A percentile compares a stretch with the other conserved stretches of the same genome.
These are phyloP conservation scores for Pythium biforme DNA, from an alignment of 352 stramenopile species.

Conservation along the genomic window DNA sequence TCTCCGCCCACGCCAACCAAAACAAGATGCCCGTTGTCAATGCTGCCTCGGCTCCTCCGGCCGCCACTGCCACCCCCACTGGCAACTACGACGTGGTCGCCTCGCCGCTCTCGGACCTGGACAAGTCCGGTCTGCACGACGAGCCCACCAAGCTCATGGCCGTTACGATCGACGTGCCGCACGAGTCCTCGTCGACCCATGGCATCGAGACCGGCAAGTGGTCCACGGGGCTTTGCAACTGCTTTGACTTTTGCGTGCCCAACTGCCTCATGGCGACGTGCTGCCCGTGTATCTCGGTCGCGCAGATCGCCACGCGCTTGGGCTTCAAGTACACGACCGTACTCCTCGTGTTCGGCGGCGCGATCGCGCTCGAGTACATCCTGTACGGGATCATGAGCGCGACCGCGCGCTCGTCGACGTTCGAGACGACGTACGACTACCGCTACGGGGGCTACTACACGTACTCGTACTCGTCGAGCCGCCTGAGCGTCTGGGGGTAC, in stretches of 20 bases:
- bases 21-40: not conserved
- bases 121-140: not conserved
- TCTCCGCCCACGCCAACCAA: no score
- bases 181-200: not conserved
- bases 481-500: slow-evolving; percentile 3
- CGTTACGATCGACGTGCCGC: not conserved
- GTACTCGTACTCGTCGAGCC: not conserved
- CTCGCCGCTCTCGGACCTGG: slow-evolving; percentile 4
- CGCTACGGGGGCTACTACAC: not conserved
- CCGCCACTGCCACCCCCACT: not conserved
- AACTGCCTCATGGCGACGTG: slow-evolving; percentile 31
- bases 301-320: slow-evolving; percentile 24
- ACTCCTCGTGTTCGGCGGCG: slow-evolving; percentile 11
- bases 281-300: slow-evolving; percentile 27
- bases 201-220: slow-evolving; percentile 15
- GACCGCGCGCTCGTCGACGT: not conserved
- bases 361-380: slow-evolving; percentile 7
- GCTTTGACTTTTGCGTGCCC: slow-evolving; percentile 25
- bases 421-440: slow-evolving; percentile 1
- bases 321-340: slow-evolving; percentile 20
- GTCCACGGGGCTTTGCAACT: slow-evolving; percentile 25
- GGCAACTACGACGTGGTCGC: not conserved
- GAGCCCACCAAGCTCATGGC: not conserved
- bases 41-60: not conserved
- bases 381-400: not conserved